Evolutionary conservation across 2,329 filamentous ascomycete genomes (phyloP).

Genomic region (Passalora sequoiae): DNA sequence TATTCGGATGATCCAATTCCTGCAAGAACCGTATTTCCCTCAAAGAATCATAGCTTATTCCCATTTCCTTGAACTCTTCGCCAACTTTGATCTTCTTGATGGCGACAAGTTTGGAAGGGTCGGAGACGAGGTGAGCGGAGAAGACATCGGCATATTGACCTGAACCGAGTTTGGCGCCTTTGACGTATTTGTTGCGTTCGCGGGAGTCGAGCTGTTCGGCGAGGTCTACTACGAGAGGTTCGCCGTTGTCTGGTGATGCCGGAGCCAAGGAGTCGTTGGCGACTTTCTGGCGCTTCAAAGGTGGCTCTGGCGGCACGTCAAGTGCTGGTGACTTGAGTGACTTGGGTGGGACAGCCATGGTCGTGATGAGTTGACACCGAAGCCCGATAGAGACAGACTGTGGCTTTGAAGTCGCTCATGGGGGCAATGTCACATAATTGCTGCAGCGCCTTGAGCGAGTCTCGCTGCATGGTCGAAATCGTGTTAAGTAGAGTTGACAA

Average conservation of each 20-base stretch:
- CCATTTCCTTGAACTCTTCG: conserved; percentile 73
- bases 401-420: too few species aligned
- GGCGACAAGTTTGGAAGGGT: conserved; percentile 72
- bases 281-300: conserved; percentile 30
- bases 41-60: conserved; percentile 88
- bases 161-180: conserved; percentile 87
- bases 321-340: conserved; percentile 29
- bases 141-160: conserved; percentile 97
- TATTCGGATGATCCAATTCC: conserved; percentile 90
- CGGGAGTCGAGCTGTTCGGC: conserved; percentile 47
- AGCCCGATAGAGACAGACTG: too few species aligned
- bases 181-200: conserved; percentile 77
- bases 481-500: too few species aligned
- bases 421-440: too few species aligned
- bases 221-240: conserved; percentile 32
- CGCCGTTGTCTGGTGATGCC: conserved; percentile 10
- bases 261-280: conserved; percentile 14
- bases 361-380: too few species aligned
- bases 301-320: conserved; percentile 32
- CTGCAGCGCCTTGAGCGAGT: too few species aligned
- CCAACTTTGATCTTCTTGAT: conserved; percentile 91
- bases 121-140: conserved; percentile 69
- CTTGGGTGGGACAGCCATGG: conserved; percentile 4
- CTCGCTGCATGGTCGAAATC: too few species aligned
- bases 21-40: conserved; percentile 94